Conservation (phyloP, 352 stramenopile genomes). For the Peronospora destructor region DNA sequence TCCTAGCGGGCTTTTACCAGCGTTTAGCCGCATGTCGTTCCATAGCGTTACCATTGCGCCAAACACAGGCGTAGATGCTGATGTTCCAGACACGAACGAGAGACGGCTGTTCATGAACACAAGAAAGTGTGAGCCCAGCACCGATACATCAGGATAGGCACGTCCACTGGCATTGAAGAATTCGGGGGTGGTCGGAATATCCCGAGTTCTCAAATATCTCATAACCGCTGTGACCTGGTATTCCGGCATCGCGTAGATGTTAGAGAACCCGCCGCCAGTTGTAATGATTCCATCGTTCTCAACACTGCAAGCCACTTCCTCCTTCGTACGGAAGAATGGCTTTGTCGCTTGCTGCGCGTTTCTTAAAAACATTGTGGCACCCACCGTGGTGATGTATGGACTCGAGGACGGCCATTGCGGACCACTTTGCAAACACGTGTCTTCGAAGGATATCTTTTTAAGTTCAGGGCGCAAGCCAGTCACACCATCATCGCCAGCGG, state of each 20-base stretch:
- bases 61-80: constrained; percentile 76
- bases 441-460: constrained; percentile 36
- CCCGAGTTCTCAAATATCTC: constrained; percentile 50
- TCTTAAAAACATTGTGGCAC: constrained; percentile 73
- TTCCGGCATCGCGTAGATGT: constrained; percentile 57
- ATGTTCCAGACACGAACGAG: constrained; percentile 72
- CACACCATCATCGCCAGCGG: constrained; percentile 84
- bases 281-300: constrained; percentile 74
- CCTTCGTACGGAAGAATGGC: constrained; percentile 56
- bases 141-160: constrained; percentile 86
- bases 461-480: constrained; percentile 66
- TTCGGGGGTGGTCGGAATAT: constrained; percentile 33
- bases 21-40: constrained; percentile 79
- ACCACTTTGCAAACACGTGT: constrained; percentile 57
- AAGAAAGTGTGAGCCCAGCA: constrained; percentile 60
- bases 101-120: constrained; percentile 50
- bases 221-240: constrained; percentile 70
- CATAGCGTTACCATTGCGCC: constrained; percentile 84
- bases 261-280: constrained; percentile 85
- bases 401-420: constrained; percentile 76
- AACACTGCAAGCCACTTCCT: constrained; percentile 76
- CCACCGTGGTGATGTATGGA: constrained; percentile 88
- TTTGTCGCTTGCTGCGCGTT: constrained; percentile 18
- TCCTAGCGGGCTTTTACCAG: constrained; percentile 70
- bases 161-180: constrained; percentile 84